Evolutionary conservation across 2,329 filamentous ascomycete species (phyloP), one percentile per base, ranked within the genome.

Genomic region (Diplodia sapinea): DNA sequence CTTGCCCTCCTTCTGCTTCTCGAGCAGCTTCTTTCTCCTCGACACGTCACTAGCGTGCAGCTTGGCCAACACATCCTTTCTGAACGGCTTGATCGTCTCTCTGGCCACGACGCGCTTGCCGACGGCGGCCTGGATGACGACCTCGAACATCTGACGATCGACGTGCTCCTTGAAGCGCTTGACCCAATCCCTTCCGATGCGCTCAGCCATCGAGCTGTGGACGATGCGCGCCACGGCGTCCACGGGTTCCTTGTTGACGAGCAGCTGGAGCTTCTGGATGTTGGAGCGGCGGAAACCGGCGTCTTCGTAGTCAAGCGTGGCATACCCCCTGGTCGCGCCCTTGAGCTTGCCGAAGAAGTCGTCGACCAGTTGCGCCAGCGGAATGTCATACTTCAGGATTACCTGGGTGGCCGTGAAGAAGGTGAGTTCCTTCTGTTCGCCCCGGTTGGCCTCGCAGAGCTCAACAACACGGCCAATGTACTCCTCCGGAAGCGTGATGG

Each of bases 261-360:
- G 86, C 2, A 99, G 84, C 77, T 97, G 93, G 43, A 99, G 85
- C 79, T 97, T 98, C 70, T 92, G 88, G 50, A 99, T 88, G 70
- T 89, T 88, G 74, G 91, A 92, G 69, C 87, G 82, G 26, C 90
- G 88, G 87, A 93, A 99, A 0, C 92, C 94, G 0, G 93, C 91
- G 73, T 99, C 95, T 80, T 99, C 95, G 77, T 99, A 99, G 78
- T 99, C 95, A 5, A 99, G 86, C 43, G 91, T 95, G 0, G 95
- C 95, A 74, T 99, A 99, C 12, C 95, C 95, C 78, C 97, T 97
- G 65, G 94, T 97, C 0, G 88, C 87, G 47, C 93, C 92, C 79
- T 99, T 99, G 65, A 99, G 84, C 79, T 96, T 97, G 64, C 95
- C 95, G 77, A 99, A 99, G 76, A 99, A 90, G 79, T 99, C 95